Evolutionary conservation across 768 basidiomycete species (phyloP), one percentile per base, ranked within the genome.

Genomic region (Pleurotus pulmonarius): DNA sequence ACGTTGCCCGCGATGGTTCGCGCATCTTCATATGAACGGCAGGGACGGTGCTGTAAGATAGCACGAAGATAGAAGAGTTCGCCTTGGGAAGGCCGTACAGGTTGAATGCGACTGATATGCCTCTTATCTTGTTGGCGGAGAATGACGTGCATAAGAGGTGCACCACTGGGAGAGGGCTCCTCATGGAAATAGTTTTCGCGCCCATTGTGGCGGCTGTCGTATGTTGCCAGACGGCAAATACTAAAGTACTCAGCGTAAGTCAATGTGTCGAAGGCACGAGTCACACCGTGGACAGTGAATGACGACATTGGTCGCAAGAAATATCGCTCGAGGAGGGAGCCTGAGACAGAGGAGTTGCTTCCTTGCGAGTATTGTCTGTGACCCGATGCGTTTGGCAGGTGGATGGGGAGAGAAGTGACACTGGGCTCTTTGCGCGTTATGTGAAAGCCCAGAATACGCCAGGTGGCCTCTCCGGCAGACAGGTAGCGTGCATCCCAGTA

Each of bases 61-160:
- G 68, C 61, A 0, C 75, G 65, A 0, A 80, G 71, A 58, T 79
- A 77, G 59, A 74, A 79, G 0, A 61, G 46, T 44, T 80, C 75
- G 1, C 75, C 73, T 40, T 61, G 56, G 37, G 68, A 67, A 2
- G 76, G 75, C 20, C 56, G 48, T 8, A 65, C 70, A 63, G 63
- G 71, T 52, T 67, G 69, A 62, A 76, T 69, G 3, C 51, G 57
- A 11, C 49, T 26, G 11, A 40, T 5, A 20, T 26, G 26, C 7
- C 7, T 5, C 4, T 26, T 26, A 26, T 26, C 5, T 26, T 26
- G 22, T 24, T 37, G 49, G 3, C 13, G 25, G 4, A 52, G 22
- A 6, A n/a, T 11, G 9, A 22, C 45, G 22, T 46, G 45, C 45
- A 46, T 46, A n/a, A 22, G n/a, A n/a, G 20, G 20, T 3, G 45